Conservation (phyloP, 352 stramenopile species). For the Pythium aquatile region DNA sequence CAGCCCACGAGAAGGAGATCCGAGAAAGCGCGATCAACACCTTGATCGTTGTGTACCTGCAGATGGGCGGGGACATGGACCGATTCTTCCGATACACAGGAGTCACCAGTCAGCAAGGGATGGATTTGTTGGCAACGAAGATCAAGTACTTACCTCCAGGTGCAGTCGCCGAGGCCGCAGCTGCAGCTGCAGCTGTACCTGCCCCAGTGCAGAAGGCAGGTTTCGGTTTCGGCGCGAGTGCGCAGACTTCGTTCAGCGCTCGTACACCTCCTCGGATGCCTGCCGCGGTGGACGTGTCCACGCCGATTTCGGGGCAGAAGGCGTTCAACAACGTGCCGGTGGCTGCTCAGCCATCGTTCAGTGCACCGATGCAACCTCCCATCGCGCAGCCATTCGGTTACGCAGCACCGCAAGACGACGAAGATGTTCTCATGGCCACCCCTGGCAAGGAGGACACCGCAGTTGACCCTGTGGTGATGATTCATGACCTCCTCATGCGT, state of each 20-base stretch:
- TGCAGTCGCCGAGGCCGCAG: conserved; percentile 29
- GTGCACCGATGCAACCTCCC: neutral
- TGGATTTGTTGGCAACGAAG: conserved; percentile 70
- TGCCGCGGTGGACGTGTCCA: conserved; percentile 13
- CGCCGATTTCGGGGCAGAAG: conserved; percentile 34
- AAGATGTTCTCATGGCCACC: conserved; percentile 58
- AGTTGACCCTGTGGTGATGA: conserved; percentile 31
- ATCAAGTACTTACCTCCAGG: conserved; percentile 72
- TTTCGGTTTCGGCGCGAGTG: conserved; percentile 24
- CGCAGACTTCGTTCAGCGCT: conserved; percentile 13
- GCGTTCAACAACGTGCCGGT: conserved; percentile 28
- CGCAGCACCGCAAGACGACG: conserved; percentile 28
- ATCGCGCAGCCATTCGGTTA: neutral
- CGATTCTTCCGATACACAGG: conserved; percentile 77
- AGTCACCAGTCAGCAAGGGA: conserved; percentile 76
- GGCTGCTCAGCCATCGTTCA: conserved; percentile 6
- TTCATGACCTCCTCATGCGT: conserved; percentile 48
- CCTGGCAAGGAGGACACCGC: conserved; percentile 29
- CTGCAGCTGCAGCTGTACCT: conserved; percentile 5
- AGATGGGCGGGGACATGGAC: conserved; percentile 66
- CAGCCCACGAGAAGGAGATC: conserved; percentile 80
- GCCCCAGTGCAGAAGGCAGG: conserved; percentile 14
- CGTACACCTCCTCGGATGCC: conserved; percentile 27
- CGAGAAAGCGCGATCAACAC: conserved; percentile 74
- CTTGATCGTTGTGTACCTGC: conserved; percentile 67